Percentiles rank a stretch among this genome's conserved stretches.
Conservation (phyloP, 371 early-diverging fungal species). For the Zancudomyces culisetae region DNA sequence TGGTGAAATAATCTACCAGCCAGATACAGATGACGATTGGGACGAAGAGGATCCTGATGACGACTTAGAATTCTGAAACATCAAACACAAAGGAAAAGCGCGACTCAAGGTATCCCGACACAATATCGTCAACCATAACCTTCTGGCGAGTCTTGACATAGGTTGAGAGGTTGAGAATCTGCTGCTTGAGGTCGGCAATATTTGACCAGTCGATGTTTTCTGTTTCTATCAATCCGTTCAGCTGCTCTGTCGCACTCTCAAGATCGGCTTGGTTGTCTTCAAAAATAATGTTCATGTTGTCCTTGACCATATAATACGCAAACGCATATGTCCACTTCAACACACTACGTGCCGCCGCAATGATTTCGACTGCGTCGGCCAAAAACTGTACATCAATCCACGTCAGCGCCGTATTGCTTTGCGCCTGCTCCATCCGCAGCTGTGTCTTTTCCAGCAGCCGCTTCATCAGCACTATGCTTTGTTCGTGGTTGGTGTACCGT, state of each 20-base stretch:
- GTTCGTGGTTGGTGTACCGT: slow-evolving; percentile 93
- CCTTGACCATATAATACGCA: slow-evolving; percentile 73
- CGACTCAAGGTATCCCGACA: slow-evolving; percentile 18
- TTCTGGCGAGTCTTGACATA: slow-evolving; percentile 23
- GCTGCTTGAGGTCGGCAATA: slow-evolving; percentile 34
- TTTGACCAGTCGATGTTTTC: slow-evolving; percentile 52
- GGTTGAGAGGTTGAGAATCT: slow-evolving; percentile 21
- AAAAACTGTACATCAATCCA: slow-evolving; percentile 98
- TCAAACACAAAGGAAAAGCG: too few species aligned
- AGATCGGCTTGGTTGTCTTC: slow-evolving; percentile 92
- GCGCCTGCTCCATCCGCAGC: slow-evolving; percentile 91
- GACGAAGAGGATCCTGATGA: slow-evolving; percentile 67
- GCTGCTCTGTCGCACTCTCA: slow-evolving; percentile 83
- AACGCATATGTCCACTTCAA: slow-evolving; percentile 94
- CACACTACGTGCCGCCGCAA: slow-evolving; percentile 67
- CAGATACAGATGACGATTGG: slow-evolving; percentile 55
- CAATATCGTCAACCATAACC: slow-evolving; percentile 18
- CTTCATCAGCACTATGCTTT: slow-evolving; percentile 73
- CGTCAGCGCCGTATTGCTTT: slow-evolving; percentile 53
- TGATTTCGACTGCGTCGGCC: slow-evolving; percentile 72
- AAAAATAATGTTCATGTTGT: slow-evolving; percentile 78
- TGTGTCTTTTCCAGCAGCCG: slow-evolving; percentile 75
- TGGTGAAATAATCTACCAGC: slow-evolving; percentile 43
- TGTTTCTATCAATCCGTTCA: slow-evolving; percentile 72
- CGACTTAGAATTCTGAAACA: slow-evolving; percentile 58